Evolutionary conservation across 768 basidiomycete genomes (phyloP).

Genomic region (Rubroboletus satanas): DNA sequence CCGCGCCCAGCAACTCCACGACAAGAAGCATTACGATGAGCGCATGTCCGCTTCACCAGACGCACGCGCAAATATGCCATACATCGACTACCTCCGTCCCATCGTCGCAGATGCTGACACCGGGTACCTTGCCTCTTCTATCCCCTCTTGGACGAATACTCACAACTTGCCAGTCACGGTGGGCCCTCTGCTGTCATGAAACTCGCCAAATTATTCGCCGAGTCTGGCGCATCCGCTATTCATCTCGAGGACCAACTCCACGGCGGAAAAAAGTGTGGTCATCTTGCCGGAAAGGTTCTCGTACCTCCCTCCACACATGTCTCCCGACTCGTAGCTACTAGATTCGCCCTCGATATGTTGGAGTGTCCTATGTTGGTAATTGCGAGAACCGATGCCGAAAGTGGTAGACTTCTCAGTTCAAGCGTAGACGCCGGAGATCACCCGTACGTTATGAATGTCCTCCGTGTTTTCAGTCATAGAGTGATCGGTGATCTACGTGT

Average conservation of each 20-base stretch:
- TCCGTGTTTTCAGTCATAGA: not conserved
- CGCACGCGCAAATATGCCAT: constrained; percentile 65
- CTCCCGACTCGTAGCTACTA: constrained; percentile 77
- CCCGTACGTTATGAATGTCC: constrained; percentile 34
- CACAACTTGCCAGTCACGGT: constrained; percentile 60
- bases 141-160: not conserved
- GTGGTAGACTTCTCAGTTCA: constrained; percentile 77
- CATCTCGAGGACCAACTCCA: constrained; percentile 94
- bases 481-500: constrained; percentile 7
- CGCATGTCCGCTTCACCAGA: constrained; percentile 63
- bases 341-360: constrained; percentile 89
- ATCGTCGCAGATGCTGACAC: constrained; percentile 96
- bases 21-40: constrained; percentile 90
- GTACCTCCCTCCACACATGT: constrained; percentile 87
- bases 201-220: constrained; percentile 90
- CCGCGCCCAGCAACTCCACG: constrained; percentile 89
- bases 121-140: constrained; percentile 49
- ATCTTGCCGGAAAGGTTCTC: constrained; percentile 88
- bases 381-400: constrained; percentile 90
- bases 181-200: constrained; percentile 95
- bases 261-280: constrained; percentile 94
- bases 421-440: constrained; percentile 83
- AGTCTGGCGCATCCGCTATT: constrained; percentile 86
- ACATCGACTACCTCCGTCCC: constrained; percentile 84
- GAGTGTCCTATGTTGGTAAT: constrained; percentile 86